Evolutionary conservation across 495 filamentous ascomycete genomes (phyloP).

Genomic region (Annulohypoxylon stygium): DNA sequence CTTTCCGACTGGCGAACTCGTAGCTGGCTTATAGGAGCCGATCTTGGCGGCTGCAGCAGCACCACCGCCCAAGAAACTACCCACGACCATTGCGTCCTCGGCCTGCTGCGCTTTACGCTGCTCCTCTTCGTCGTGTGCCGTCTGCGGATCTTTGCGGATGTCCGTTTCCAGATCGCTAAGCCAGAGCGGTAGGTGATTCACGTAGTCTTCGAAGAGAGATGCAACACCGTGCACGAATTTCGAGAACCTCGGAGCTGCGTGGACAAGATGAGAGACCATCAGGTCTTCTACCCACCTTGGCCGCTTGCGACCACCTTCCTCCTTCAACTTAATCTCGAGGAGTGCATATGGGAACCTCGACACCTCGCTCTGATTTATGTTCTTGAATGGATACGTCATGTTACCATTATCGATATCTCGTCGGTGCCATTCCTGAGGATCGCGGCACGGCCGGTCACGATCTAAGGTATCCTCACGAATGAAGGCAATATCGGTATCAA

Average conservation of each 20-base stretch:
- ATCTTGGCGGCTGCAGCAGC: constrained; percentile 50
- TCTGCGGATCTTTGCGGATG: constrained; percentile 90
- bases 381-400: constrained; percentile 87
- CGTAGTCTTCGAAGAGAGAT: constrained; percentile 91
- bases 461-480: constrained; percentile 94
- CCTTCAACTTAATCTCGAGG: constrained; percentile 91
- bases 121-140: constrained; percentile 92
- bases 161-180: constrained; percentile 89
- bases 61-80: constrained; percentile 76
- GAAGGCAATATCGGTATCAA: constrained; percentile 92
- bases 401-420: constrained; percentile 84
- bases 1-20: constrained; percentile 72
- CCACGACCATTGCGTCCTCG: constrained; percentile 89
- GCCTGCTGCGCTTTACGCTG: constrained; percentile 80
- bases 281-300: constrained; percentile 91
- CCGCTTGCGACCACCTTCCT: constrained; percentile 72
- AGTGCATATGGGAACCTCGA: constrained; percentile 91
- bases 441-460: constrained; percentile 83
- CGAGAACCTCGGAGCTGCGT: constrained; percentile 88
- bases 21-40: constrained; percentile 64
- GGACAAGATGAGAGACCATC: constrained; percentile 91
- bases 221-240: constrained; percentile 97
- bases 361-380: constrained; percentile 90
- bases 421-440: constrained; percentile 91
- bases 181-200: constrained; percentile 98